phyloP scores from a whole-genome alignment of 2,329 filamentous ascomycete genomes.

The Calonectria montana region DNA sequence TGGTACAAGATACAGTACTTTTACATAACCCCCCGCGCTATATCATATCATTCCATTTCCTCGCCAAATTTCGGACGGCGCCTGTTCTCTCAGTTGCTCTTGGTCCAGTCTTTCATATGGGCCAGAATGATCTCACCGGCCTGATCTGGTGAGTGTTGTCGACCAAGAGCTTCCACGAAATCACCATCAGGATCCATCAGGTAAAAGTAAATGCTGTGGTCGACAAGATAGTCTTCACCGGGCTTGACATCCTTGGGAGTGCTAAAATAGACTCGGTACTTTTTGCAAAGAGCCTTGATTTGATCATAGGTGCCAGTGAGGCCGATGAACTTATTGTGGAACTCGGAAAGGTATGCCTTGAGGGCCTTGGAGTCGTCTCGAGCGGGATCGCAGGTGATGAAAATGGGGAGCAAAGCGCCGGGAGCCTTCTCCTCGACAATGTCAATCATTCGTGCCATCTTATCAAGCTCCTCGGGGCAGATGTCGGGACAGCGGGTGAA shows the following conservation, averaged over 20 bases:
- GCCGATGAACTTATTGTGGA: conserved; percentile 87
- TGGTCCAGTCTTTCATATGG: conserved; percentile 78
- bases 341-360: conserved; percentile 88
- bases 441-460: conserved; percentile 98
- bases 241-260: conserved; percentile 89
- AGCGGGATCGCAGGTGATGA: conserved; percentile 95
- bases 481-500: conserved; percentile 99
- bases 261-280: conserved; percentile 96
- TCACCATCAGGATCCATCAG: conserved; percentile 98
- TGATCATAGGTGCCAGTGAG: conserved; percentile 94
- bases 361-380: conserved; percentile 89
- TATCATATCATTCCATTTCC: conserved; percentile 30
- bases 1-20: conserved; percentile 41
- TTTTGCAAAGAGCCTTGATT: conserved; percentile 94
- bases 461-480: conserved; percentile 98
- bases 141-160: conserved; percentile 91
- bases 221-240: conserved; percentile 96
- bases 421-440: conserved; percentile 66
- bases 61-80: not conserved
- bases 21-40: conserved; percentile 36
- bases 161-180: conserved; percentile 95
- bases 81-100: conserved; percentile 26
- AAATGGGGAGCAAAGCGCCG: conserved; percentile 77
- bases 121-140: conserved; percentile 86
- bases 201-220: conserved; percentile 99